Base-by-base conservation (phyloP, 108 stramenopile genomes). In the Stephanodiscus minutulus region DNA sequence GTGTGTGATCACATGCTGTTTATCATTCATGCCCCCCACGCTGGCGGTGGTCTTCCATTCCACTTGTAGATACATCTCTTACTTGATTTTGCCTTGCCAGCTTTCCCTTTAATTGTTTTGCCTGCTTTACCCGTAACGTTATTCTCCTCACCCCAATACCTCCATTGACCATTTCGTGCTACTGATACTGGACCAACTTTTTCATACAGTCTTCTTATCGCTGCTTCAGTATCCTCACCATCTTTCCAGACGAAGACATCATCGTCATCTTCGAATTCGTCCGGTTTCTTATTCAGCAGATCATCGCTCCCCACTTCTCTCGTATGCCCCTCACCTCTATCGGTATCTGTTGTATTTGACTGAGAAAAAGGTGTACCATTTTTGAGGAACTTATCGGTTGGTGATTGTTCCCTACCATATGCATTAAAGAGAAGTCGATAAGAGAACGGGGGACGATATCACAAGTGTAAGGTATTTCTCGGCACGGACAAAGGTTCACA, bases 241-340 rank as follows among this genome's bases (percentile, higher is more conserved):
- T 60, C 59, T 5, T 22, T 35, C 59, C 59, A 60, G 20, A 60
- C 18, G 29, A 60, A 60, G 17, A 60, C 36, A 60, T 60, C 59
- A 60, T 60, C 59, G 9, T 60, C n/a, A 10, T 37, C 59, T 21
- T n/a, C 21, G 29, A 31, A 29, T n/a, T 31, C 13, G 29, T 56
- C 55, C 12, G 15, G 7, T 33, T 17, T 24, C 12, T 29, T 56
- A 56, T 31, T 31, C 29, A 10, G 13, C 6, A 5, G 18, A 0
- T 1, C 55, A 56, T 56, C 29, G 10, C 27, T 9, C 27, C 27
- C 54, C n/a, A 24, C 54, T 13, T 25, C 54, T 28, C 25, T 28
- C 13, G 12, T 18, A 37, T 36, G 35, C 27, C 15, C 22, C 27
- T 56, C 15, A 10, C 12, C 27, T 29, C 55, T 56, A 17, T 56